phyloP scores from a whole-genome alignment of 1,284 basidiomycete species.

The Pterula multifida region DNA sequence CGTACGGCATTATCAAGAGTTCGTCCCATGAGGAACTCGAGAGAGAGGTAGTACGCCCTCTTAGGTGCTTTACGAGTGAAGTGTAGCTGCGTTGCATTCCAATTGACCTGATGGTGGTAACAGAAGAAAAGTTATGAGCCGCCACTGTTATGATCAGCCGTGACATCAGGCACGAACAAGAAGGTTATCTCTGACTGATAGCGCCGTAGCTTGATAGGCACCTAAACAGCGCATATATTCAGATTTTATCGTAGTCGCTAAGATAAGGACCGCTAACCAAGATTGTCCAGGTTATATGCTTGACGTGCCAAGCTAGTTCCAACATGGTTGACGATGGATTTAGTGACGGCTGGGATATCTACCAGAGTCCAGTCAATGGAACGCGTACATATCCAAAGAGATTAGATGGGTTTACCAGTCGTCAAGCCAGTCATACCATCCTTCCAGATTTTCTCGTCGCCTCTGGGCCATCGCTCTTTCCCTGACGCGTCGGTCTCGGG shows the following conservation, averaged over 20 bases:
- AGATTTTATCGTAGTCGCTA: background rate
- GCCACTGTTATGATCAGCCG: background rate
- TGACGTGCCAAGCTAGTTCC: constrained; percentile 83
- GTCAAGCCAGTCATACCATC: constrained; percentile 46
- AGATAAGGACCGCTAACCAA: constrained; percentile 17
- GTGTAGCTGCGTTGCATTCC: constrained; percentile 67
- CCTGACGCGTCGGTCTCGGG: constrained; percentile 64
- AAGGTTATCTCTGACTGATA: constrained; percentile 78
- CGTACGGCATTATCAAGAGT: constrained; percentile 72
- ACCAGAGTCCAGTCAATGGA: constrained; percentile 2
- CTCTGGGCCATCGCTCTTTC: constrained; percentile 77
- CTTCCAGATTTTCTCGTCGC: constrained; percentile 76
- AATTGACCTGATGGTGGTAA: constrained; percentile 43
- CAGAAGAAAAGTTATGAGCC: constrained; percentile 5
- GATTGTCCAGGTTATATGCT: constrained; percentile 56
- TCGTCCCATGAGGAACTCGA: constrained; percentile 87
- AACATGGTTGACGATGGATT: constrained; percentile 75
- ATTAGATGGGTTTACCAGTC: constrained; percentile 28
- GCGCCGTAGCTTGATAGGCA: constrained; percentile 70
- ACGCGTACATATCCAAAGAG: background rate
- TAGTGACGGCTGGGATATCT: constrained; percentile 63
- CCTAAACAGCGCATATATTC: constrained; percentile 33
- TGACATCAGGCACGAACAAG: constrained; percentile 34
- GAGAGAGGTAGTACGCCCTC: constrained; percentile 80
- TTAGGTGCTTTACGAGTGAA: constrained; percentile 65